Conservation (phyloP, 805 yeast genomes). For the Wickerhamomyces queroliae region DNA sequence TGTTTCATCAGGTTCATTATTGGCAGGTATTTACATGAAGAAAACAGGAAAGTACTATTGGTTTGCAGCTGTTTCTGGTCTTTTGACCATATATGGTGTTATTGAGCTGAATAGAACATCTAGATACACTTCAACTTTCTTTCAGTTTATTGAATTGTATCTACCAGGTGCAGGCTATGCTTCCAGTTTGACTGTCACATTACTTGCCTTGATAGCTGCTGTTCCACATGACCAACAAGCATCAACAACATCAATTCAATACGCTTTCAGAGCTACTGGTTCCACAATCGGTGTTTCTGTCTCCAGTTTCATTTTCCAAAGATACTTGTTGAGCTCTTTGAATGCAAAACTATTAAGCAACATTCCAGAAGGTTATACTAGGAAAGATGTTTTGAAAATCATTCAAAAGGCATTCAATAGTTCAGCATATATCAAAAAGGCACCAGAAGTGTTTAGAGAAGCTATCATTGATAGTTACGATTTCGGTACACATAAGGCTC, state of each 20-base stretch:
- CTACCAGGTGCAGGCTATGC: conserved; percentile 66
- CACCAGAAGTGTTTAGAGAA: conserved; percentile 39
- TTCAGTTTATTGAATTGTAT: conserved; percentile 40
- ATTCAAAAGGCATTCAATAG: conserved; percentile 41
- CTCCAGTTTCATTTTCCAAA: conserved; percentile 62
- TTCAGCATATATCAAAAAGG: conserved; percentile 41
- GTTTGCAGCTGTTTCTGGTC: conserved; percentile 36
- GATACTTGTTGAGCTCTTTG: conserved; percentile 30
- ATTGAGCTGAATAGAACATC: conserved; percentile 24
- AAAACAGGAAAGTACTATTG: conserved; percentile 58
- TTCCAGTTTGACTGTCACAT: conserved; percentile 59
- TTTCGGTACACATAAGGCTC: conserved; percentile 43
- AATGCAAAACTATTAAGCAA: conserved; percentile 11
- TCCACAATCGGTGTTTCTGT: conserved; percentile 78
- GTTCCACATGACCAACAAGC: conserved; percentile 71
- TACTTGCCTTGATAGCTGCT: conserved; percentile 71
- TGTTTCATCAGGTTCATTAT: conserved; percentile 60
- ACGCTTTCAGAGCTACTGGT: conserved; percentile 82
- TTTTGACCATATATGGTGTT: conserved; percentile 43
- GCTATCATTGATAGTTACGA: conserved; percentile 39
- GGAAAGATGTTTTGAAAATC: conserved; percentile 20
- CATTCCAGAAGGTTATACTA: conserved; percentile 13
- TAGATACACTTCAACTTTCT: conserved; percentile 20
- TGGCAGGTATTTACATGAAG: conserved; percentile 62
- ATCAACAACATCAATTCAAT: conserved; percentile 82